phyloP scores from a whole-genome alignment of 2,329 filamentous ascomycete genomes.

The Calonectria crousiana region DNA sequence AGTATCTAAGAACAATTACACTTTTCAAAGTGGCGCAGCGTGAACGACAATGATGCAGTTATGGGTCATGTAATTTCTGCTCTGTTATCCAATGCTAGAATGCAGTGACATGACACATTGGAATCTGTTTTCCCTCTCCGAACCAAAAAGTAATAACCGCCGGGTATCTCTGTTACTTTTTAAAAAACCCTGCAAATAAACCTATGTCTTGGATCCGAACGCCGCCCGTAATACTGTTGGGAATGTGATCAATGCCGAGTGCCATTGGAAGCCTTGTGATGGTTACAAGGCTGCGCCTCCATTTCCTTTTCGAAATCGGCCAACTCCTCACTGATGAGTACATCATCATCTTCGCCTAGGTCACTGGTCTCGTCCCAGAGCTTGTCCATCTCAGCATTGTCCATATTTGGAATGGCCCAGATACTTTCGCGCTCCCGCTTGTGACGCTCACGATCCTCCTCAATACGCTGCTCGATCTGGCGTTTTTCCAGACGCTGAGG shows the following conservation, averaged over 20 bases:
- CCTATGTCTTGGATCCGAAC: conserved; percentile 37
- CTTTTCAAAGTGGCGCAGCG: conserved; percentile 23
- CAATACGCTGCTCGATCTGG: conserved; percentile 94
- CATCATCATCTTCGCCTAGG: conserved; percentile 86
- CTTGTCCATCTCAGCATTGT: conserved; percentile 79
- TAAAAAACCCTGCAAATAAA: conserved; percentile 26
- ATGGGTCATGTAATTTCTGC: conserved; percentile 4
- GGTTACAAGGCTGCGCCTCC: conserved; percentile 55
- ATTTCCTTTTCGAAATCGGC: conserved; percentile 60
- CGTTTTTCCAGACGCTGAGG: conserved; percentile 76
- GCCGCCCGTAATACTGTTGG: conserved; percentile 41
- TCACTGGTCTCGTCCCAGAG: conserved; percentile 91
- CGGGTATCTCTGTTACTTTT: conserved; percentile 48
- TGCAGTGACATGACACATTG: conserved; percentile 13
- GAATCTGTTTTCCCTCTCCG: conserved; percentile 2
- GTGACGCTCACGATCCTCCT: conserved; percentile 95
- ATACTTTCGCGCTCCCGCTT: conserved; percentile 92
- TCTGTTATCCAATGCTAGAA: neutral
- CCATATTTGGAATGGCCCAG: conserved; percentile 81
- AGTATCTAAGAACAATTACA: conserved; percentile 48
- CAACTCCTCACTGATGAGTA: conserved; percentile 80
- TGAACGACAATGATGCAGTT: conserved; percentile 8
- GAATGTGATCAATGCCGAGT: conserved; percentile 37
- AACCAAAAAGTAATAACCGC: conserved; percentile 29
- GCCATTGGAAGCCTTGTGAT: conserved; percentile 51